A percentile compares a stretch with the other conserved stretches of the same genome.
These are phyloP conservation scores for Selaginella tamariscina DNA, from an alignment of 75 land plant genomes.

Conservation along the genomic window DNA sequence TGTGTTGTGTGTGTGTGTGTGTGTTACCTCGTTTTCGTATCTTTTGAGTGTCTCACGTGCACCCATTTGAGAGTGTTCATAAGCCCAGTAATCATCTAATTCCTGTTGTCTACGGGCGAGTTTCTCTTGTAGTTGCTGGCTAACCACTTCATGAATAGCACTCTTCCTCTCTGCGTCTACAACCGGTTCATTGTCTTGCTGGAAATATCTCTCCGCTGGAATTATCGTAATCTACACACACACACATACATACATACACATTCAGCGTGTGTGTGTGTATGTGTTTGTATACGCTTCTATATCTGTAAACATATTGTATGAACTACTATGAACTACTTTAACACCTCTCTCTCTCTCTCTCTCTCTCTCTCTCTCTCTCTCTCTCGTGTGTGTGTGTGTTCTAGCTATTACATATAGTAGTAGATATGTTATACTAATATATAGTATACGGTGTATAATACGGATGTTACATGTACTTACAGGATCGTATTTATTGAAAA, in stretches of 20 bases:
- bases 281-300: too few relatives aligned
- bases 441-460: too few relatives aligned
- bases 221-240: background rate
- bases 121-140: background rate
- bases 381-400: too few relatives aligned
- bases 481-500: background rate
- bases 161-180: background rate
- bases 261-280: too few relatives aligned
- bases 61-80: background rate
- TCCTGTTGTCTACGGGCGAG: background rate
- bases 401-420: too few relatives aligned
- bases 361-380: too few relatives aligned
- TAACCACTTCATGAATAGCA: background rate
- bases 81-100: background rate
- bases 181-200: background rate
- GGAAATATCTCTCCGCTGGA: background rate
- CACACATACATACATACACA: background rate
- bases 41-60: background rate
- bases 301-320: too few relatives aligned
- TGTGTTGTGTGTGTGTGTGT: background rate
- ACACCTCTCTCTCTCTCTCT: too few relatives aligned
- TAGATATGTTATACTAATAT: too few relatives aligned
- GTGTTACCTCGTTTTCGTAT: background rate
- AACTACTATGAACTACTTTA: background rate
- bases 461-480: too few relatives aligned